Percentiles rank a stretch among this genome's conserved stretches.
phyloP scores from a whole-genome alignment of 2,329 filamentous ascomycete genomes.

The Penicillium griseofulvum region DNA sequence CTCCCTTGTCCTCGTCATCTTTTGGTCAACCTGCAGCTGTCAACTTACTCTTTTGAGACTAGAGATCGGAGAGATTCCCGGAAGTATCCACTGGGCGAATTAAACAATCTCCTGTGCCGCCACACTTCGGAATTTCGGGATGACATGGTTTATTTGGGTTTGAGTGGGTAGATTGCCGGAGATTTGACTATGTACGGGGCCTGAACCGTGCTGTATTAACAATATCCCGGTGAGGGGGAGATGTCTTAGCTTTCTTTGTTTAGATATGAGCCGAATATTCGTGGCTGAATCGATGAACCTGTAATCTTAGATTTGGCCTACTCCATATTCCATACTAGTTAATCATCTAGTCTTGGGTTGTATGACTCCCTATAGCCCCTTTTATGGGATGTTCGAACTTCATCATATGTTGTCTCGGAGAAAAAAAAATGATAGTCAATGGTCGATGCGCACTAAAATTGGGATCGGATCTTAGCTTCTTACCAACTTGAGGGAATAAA shows the following conservation, averaged over 20 bases:
- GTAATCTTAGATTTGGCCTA: background rate
- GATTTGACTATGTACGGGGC: constrained; percentile 19
- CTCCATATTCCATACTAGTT: background rate
- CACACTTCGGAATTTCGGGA: constrained; percentile 8
- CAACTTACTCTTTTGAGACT: constrained; percentile 29
- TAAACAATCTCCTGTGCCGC: constrained; percentile 13
- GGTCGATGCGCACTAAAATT: constrained; percentile 20
- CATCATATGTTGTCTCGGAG: background rate
- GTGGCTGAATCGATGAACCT: background rate
- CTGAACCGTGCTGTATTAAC: constrained; percentile 19
- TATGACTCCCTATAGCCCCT: background rate
- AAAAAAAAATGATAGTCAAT: background rate
- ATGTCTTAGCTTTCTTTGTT: background rate
- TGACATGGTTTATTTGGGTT: background rate
- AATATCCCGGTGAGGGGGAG: background rate
- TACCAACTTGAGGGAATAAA: constrained; percentile 24
- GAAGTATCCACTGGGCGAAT: constrained; percentile 23
- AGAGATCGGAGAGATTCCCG: constrained; percentile 32
- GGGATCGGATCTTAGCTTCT: constrained; percentile 31
- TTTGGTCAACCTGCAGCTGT: constrained; percentile 26
- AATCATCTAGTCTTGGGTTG: background rate
- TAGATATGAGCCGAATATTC: background rate
- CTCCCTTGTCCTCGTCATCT: constrained; percentile 10
- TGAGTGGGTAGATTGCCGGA: constrained; percentile 11
- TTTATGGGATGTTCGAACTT: background rate